These are phyloP conservation scores for Tuber brumale DNA, from an alignment of 495 filamentous ascomycete genomes.

Conservation along the genomic window DNA sequence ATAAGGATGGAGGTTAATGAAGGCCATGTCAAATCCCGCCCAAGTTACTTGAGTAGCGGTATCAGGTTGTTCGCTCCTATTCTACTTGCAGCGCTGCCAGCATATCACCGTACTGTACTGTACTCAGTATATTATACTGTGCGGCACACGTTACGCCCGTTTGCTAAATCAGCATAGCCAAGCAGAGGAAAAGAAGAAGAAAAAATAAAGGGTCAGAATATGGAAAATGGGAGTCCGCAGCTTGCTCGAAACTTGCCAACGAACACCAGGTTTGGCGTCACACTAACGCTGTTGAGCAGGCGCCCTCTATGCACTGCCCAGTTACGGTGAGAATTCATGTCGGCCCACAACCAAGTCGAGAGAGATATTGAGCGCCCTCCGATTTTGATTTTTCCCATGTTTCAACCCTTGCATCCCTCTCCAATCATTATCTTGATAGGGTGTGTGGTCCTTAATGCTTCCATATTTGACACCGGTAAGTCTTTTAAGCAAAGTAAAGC, in stretches of 20 bases:
- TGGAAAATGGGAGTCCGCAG: constrained; percentile 10
- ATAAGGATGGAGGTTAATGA: constrained; percentile 14
- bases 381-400: constrained; percentile 11
- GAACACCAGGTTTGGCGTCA: constrained; percentile 15
- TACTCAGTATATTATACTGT: not conserved
- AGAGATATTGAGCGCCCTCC: not conserved
- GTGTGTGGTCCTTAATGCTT: constrained; percentile 1
- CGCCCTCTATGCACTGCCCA: not conserved
- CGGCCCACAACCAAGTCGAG: constrained; percentile 11
- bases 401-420: constrained; percentile 5
- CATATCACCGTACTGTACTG: not conserved
- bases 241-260: constrained; percentile 27
- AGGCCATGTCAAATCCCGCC: constrained; percentile 25
- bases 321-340: constrained; percentile 17
- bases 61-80: constrained; percentile 18
- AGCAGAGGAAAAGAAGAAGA: not conserved
- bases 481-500: not conserved
- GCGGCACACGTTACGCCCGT: not conserved
- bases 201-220: not conserved
- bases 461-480: not conserved
- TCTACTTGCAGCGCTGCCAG: constrained; percentile 6
- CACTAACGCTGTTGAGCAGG: constrained; percentile 12
- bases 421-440: constrained; percentile 13
- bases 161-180: not conserved
- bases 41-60: not conserved